Evolutionary conservation across 495 filamentous ascomycete species (phyloP).

Genomic region (Podospora appendiculata): DNA sequence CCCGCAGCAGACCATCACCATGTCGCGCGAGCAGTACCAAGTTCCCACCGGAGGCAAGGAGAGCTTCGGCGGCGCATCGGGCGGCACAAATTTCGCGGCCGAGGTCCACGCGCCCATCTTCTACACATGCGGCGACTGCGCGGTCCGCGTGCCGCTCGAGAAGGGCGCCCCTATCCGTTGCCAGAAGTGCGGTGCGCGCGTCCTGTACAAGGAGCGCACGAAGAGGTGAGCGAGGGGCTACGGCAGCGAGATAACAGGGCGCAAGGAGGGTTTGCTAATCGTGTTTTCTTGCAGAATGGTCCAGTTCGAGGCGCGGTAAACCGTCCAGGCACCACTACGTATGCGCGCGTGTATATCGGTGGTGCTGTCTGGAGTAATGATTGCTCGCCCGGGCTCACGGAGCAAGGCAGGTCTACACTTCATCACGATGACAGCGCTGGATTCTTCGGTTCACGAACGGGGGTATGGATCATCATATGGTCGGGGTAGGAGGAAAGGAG

Average conservation of each 20-base stretch:
- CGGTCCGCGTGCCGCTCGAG: conserved; percentile 69
- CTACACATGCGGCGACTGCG: conserved; percentile 94
- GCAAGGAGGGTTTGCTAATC: conserved; percentile 7
- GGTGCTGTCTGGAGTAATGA: neutral
- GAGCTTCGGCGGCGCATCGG: conserved; percentile 14
- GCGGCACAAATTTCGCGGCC: conserved; percentile 20
- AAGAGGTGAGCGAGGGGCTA: conserved; percentile 80
- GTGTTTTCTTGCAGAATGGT: conserved; percentile 59
- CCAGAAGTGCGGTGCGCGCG: conserved; percentile 91
- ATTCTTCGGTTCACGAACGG: neutral
- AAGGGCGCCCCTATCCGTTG: conserved; percentile 85
- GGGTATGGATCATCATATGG: neutral
- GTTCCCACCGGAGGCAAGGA: conserved; percentile 40
- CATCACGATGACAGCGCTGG: too few species aligned
- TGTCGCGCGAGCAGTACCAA: conserved; percentile 58
- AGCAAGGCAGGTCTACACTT: too few species aligned
- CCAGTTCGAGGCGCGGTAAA: conserved; percentile 87
- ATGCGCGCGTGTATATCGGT: too few species aligned
- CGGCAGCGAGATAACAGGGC: neutral
- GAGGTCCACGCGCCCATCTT: conserved; percentile 46
- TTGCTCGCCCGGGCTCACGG: too few species aligned
- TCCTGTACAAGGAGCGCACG: conserved; percentile 95
- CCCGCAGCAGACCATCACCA: conserved; percentile 10
- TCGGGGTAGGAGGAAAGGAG: neutral
- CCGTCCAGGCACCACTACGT: neutral